These are phyloP conservation scores for Microsporum canis DNA, from an alignment of 2,329 filamentous ascomycete species.

Conservation along the genomic window DNA sequence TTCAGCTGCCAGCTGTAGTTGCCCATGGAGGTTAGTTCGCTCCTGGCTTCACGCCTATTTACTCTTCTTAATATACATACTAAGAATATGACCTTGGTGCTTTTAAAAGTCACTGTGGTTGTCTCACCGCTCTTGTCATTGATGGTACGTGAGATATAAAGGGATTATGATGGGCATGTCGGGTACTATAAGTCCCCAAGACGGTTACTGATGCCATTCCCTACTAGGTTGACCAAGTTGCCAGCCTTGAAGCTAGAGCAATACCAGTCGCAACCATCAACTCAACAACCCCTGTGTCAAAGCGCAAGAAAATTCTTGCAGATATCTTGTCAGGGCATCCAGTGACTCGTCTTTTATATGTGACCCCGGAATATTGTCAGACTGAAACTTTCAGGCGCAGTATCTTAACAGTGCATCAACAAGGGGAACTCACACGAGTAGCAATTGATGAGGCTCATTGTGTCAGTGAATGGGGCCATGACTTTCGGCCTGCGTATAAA, in stretches of 20 bases:
- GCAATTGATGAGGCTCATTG: conserved; percentile 94
- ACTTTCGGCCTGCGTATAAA: conserved; percentile 90
- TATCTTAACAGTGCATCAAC: conserved; percentile 60
- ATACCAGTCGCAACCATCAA: conserved; percentile 80
- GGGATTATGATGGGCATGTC: neutral
- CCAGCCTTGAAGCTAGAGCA: conserved; percentile 59
- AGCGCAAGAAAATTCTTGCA: conserved; percentile 58
- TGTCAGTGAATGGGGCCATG: conserved; percentile 96
- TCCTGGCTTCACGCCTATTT: neutral
- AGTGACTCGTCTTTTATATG: conserved; percentile 70
- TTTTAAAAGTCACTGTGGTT: conserved; percentile 63
- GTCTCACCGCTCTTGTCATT: conserved; percentile 79
- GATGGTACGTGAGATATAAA: conserved; percentile 55
- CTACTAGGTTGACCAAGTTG: conserved; percentile 75
- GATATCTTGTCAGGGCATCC: conserved; percentile 86
- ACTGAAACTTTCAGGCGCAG: conserved; percentile 64
- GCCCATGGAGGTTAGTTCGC: conserved; percentile 62
- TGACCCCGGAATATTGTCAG: conserved; percentile 82
- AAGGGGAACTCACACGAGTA: conserved; percentile 74
- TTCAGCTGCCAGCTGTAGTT: conserved; percentile 84
- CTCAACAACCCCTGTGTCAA: conserved; percentile 57
- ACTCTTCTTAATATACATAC: conserved; percentile 32
- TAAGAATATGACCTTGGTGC: neutral
- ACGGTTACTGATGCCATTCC: conserved; percentile 25
- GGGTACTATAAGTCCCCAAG: neutral